Percentiles rank a stretch among this genome's conserved stretches.
Evolutionary conservation across 2,329 filamentous ascomycete species (phyloP).

Genomic region (Juglanconis oblonga): DNA sequence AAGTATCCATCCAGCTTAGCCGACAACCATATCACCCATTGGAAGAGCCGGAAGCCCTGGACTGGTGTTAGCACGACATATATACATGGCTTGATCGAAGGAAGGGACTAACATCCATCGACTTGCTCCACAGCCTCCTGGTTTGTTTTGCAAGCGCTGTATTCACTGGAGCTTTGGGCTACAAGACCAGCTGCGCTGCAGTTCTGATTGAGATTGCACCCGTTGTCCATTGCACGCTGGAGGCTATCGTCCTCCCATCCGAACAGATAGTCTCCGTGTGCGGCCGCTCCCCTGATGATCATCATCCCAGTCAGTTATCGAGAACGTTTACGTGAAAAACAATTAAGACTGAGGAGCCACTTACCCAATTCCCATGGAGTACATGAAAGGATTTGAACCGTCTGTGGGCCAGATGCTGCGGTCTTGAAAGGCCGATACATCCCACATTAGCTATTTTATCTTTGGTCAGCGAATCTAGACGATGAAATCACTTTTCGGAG

Average conservation of each 20-base stretch:
- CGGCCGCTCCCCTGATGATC: constrained; percentile 38
- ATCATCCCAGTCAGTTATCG: not conserved
- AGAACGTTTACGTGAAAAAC: not conserved
- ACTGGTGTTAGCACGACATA: not conserved
- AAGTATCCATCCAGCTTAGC: too few relatives aligned
- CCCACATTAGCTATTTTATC: too few relatives aligned
- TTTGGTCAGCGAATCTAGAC: too few relatives aligned
- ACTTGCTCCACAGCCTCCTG: constrained; percentile 48
- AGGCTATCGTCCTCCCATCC: constrained; percentile 48
- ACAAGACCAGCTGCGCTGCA: constrained; percentile 42
- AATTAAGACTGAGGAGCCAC: constrained; percentile 15
- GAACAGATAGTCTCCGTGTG: constrained; percentile 51
- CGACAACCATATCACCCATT: constrained; percentile 32
- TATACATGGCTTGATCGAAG: not conserved
- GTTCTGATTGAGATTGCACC: constrained; percentile 44
- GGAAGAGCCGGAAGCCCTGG: constrained; percentile 32
- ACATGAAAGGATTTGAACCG: constrained; percentile 40
- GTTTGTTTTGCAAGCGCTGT: constrained; percentile 43
- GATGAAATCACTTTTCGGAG: too few relatives aligned
- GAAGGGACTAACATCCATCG: constrained; percentile 41
- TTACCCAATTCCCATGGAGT: constrained; percentile 42
- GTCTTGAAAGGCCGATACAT: constrained; percentile 39
- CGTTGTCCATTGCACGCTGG: constrained; percentile 46
- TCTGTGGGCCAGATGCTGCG: constrained; percentile 40
- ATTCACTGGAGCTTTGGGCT: constrained; percentile 41